Base-by-base conservation (phyloP, 2,329 filamentous ascomycete species). In the Fusarium torreyae region DNA sequence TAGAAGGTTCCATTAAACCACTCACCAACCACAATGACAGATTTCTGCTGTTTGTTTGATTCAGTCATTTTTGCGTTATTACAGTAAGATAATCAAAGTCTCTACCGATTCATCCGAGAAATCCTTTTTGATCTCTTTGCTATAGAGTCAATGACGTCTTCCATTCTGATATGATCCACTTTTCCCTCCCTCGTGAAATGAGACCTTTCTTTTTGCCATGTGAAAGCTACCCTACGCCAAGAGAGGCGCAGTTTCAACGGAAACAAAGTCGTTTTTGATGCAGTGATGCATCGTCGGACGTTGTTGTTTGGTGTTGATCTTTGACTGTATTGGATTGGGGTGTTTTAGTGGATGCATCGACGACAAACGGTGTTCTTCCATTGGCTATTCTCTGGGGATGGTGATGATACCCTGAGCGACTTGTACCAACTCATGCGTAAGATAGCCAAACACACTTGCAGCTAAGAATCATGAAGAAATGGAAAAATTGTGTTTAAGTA, bases 21-120 rank as follows among this genome's bases (percentile, higher is more conserved):
- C 63, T 42, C 66, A 76, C 76, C 76, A 55, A 78, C 64, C 59
- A 77, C 66, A 28, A 78, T 68, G 24, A 71, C 75, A 18, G 73
- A 75, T 61, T 74, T 76, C 28, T 65, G 64, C 52, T 75, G 74
- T 45, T 68, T 43, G 40, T 69, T 70, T 15, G 50, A 40, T 39
- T 62, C 36, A 34, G 38, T 55, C 60, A 69, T 71, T 49, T 67
- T 56, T 10, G 18, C 39, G 31, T 39, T 48, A 39, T 53, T 38
- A 40, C 6, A 50, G 33, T 57, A 51, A 20, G 38, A 46, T 36
- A 50, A 36, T 36, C 17, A 34, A n/a, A 18, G 15, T 6, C 2
- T 6, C 11, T 5, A 17, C 9, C 33, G 15, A 33, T 14, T 66
- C 28, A 59, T 14, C 42, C 31, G 24, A 38, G 26, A 20, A 50